These are phyloP conservation scores for Blumeria hordei DNA, from an alignment of 2,329 filamentous ascomycete species.

Conservation along the genomic window DNA sequence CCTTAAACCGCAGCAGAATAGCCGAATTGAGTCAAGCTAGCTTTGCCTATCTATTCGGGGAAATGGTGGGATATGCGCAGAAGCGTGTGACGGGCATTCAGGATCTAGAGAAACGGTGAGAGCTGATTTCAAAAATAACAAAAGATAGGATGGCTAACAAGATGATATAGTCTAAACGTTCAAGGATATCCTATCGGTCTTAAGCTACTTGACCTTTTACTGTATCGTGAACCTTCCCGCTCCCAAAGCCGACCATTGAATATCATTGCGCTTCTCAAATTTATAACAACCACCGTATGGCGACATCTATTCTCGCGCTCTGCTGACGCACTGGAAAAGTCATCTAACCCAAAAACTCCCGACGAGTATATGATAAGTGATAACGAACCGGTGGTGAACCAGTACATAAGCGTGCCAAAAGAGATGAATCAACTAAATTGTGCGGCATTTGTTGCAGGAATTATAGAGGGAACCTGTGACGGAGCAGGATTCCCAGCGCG, in stretches of 20 bases:
- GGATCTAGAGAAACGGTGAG: constrained; percentile 72
- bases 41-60: constrained; percentile 87
- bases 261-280: constrained; percentile 77
- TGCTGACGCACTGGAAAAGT: constrained; percentile 82
- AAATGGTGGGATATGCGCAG: constrained; percentile 94
- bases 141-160: not conserved
- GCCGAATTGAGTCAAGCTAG: constrained; percentile 77
- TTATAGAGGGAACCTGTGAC: constrained; percentile 89
- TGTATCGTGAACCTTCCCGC: constrained; percentile 54
- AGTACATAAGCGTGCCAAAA: constrained; percentile 74
- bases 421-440: constrained; percentile 96
- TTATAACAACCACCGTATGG: constrained; percentile 85
- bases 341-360: constrained; percentile 52
- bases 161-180: constrained; percentile 44
- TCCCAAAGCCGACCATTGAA: constrained; percentile 56
- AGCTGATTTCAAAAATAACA: not conserved
- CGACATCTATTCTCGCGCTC: constrained; percentile 75
- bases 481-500: constrained; percentile 72
- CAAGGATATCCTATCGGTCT: constrained; percentile 88
- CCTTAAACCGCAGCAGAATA: constrained; percentile 71
- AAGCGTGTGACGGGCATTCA: constrained; percentile 74
- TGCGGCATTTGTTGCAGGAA: constrained; percentile 81
- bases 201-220: constrained; percentile 81
- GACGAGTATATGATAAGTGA: constrained; percentile 99
- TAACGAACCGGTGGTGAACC: constrained; percentile 90